Base-by-base conservation (phyloP, 1,284 basidiomycete genomes). In the Sporisorium exsertum region DNA sequence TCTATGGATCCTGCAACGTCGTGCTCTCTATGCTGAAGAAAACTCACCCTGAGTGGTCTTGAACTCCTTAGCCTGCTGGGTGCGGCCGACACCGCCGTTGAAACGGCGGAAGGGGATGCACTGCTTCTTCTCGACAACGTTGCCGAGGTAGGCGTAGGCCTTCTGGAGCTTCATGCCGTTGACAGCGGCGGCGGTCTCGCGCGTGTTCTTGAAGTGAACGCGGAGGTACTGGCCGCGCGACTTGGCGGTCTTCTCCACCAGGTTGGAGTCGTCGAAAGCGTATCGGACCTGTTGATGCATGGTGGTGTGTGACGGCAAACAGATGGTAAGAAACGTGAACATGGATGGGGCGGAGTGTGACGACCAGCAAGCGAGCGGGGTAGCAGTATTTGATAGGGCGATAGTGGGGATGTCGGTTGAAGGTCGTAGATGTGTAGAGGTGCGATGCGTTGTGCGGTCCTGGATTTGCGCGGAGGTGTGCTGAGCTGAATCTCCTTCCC, bases 141-240 rank as follows among this genome's bases (percentile, higher is more conserved):
- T 93, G 82, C 90, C 90, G 81, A 99, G 93, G 90, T 97, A 98
- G 78, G 91, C 87, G 89, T 96, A 96, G 53, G 97, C 97, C 89
- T 98, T 98, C 84, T 92, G 91, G 87, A 99, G 90, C 87, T 94
- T 94, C 88, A 97, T 89, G 87, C 97, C 97, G 93, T 79, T 77
- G 81, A 87, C 71, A 58, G 86, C 86, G 57, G 86, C 86, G 35
- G 86, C 86, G 64, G 86, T 87, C 82, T 87, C 87, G 83, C 95
- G 93, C 91, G 97, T 98, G 91, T 99, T 99, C 93, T 99, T 99
- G 92, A 97, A 99, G 90, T 99, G 97, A 69, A 96, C 97, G 83
- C 95, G 93, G 86, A 98, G 91, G 90, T 98, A 97, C 89, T 95
- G 93, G 85, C 95, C 95, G 86, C 93, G 92, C 75, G 95, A 93